These are phyloP conservation scores for Amauroascus niger DNA, from an alignment of 2,329 filamentous ascomycete species.

Conservation along the genomic window DNA sequence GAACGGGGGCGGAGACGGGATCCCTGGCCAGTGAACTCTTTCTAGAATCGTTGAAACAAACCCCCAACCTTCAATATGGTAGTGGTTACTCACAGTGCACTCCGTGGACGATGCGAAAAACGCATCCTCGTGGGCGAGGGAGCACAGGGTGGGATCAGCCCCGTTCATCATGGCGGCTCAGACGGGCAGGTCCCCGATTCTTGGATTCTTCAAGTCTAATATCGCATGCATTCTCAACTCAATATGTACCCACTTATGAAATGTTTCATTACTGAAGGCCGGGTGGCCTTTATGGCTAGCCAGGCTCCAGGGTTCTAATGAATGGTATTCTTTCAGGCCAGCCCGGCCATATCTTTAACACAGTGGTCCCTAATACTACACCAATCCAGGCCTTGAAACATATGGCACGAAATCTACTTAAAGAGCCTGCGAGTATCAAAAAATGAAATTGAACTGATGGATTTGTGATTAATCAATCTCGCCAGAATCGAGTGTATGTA, in stretches of 20 bases:
- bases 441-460: background rate
- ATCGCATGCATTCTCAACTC: background rate
- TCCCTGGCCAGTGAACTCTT: background rate
- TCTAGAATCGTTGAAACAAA: background rate
- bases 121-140: background rate
- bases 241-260: too few relatives aligned
- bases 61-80: background rate
- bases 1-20: background rate
- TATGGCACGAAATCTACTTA: background rate
- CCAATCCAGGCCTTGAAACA: too few relatives aligned
- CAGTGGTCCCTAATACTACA: too few relatives aligned
- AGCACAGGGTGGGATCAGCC: background rate
- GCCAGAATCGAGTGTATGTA: background rate
- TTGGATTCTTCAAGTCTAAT: background rate
- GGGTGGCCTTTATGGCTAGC: too few relatives aligned
- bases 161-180: background rate
- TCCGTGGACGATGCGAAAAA: background rate
- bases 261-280: too few relatives aligned
- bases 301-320: too few relatives aligned
- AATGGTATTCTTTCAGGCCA: too few relatives aligned
- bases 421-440: background rate
- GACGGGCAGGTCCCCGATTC: background rate
- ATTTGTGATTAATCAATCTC: background rate
- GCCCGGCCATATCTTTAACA: too few relatives aligned
- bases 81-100: background rate